Conservation (phyloP, 306 rosid species). For the Gynostemma pentaphyllum region DNA sequence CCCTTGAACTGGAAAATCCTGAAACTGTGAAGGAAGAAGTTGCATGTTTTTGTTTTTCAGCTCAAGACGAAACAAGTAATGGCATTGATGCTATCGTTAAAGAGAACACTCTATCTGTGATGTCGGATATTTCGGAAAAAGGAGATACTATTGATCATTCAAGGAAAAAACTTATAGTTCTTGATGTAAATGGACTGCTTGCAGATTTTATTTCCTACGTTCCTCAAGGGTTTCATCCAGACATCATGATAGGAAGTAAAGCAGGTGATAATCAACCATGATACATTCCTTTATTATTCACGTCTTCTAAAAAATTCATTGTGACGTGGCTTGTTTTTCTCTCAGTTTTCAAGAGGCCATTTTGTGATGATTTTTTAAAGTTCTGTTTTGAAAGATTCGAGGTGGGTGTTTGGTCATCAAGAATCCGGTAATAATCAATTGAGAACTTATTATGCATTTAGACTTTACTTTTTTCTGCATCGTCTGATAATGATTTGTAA, state of each 20-base stretch:
- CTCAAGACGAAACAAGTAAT: slow-evolving; percentile 6
- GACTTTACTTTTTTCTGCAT: background rate
- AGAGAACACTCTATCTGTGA: slow-evolving; percentile 18
- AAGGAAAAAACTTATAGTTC: slow-evolving; percentile 78
- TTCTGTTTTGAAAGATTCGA: slow-evolving; percentile 79
- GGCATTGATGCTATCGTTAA: slow-evolving; percentile 14
- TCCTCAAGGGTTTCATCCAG: slow-evolving; percentile 18
- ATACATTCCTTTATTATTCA: background rate
- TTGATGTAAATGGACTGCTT: slow-evolving; percentile 86
- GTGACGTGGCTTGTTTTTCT: slow-evolving; percentile 11
- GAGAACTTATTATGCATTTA: slow-evolving; percentile 4
- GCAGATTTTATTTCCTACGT: slow-evolving; percentile 43
- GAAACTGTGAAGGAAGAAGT: slow-evolving; percentile 15
- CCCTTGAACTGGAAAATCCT: slow-evolving; percentile 17
- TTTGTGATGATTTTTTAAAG: slow-evolving; percentile 56
- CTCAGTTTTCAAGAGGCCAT: slow-evolving; percentile 90
- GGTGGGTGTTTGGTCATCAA: slow-evolving; percentile 93
- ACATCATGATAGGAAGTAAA: slow-evolving; percentile 27
- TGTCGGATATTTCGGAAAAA: slow-evolving; percentile 1
- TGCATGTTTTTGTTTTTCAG: slow-evolving; percentile 15
- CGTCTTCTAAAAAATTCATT: slow-evolving; percentile 13
- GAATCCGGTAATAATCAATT: slow-evolving; percentile 48
- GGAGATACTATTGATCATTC: slow-evolving; percentile 15
- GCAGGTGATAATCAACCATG: slow-evolving; percentile 36
- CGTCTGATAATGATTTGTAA: background rate